Evolutionary conservation across 1,284 basidiomycete species (phyloP).

Genomic region (Porodaedalea pini): DNA sequence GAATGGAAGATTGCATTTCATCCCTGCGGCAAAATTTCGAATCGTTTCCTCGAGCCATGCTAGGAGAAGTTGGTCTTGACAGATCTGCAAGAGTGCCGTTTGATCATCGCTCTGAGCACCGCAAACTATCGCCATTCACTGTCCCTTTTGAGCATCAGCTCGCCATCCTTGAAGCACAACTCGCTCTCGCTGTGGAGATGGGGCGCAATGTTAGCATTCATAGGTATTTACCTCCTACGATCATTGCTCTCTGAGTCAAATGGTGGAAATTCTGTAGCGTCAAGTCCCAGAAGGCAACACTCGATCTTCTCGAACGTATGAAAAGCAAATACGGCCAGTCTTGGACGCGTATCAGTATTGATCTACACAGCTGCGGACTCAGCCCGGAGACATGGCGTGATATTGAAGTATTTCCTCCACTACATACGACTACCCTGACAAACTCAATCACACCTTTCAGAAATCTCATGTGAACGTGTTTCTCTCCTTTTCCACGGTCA

Average conservation of each 20-base stretch:
- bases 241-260: neutral
- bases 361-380: slow-evolving; percentile 76
- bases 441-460: slow-evolving; percentile 33
- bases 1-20: slow-evolving; percentile 48
- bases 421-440: neutral
- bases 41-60: slow-evolving; percentile 63
- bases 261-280: slow-evolving; percentile 46
- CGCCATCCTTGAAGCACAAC: slow-evolving; percentile 66
- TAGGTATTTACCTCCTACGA: neutral
- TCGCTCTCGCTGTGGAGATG: slow-evolving; percentile 72
- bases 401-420: slow-evolving; percentile 51
- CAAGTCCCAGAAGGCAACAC: slow-evolving; percentile 60
- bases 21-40: slow-evolving; percentile 54
- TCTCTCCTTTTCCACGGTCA: slow-evolving; percentile 74
- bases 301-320: slow-evolving; percentile 57
- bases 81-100: slow-evolving; percentile 66
- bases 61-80: slow-evolving; percentile 84
- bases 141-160: slow-evolving; percentile 74
- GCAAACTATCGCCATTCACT: slow-evolving; percentile 61
- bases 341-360: slow-evolving; percentile 64
- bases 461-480: slow-evolving; percentile 65
- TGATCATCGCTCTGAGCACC: slow-evolving; percentile 36
- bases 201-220: slow-evolving; percentile 72
- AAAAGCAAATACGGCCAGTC: slow-evolving; percentile 43
- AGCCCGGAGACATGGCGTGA: slow-evolving; percentile 63